These are phyloP conservation scores for Xylaria cubensis DNA, from an alignment of 495 filamentous ascomycete species.

Conservation along the genomic window DNA sequence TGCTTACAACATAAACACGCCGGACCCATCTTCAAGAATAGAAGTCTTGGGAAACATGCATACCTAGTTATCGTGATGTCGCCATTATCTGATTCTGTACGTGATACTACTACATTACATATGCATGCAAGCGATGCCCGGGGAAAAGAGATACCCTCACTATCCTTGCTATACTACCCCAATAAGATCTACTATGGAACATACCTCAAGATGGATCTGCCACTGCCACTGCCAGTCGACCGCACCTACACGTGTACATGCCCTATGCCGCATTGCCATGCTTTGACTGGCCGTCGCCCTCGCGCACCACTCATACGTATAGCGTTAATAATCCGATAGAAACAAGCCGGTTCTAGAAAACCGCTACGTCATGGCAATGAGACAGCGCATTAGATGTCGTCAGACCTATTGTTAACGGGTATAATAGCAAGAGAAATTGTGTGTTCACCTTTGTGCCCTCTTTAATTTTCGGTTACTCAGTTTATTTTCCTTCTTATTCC, in stretches of 20 bases:
- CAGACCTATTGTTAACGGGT: not conserved
- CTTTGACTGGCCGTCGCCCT: conserved; percentile 3
- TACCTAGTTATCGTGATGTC: not conserved
- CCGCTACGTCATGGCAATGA: conserved; percentile 14
- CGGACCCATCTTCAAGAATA: not conserved
- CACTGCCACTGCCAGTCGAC: not conserved
- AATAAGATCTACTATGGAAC: conserved; percentile 9
- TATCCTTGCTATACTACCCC: conserved; percentile 13
- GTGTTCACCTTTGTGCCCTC: not conserved
- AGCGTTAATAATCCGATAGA: not conserved
- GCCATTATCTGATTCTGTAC: not conserved
- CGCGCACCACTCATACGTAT: conserved; percentile 9
- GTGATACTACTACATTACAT: conserved; percentile 13
- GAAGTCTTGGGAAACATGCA: not conserved
- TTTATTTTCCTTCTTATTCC: not conserved
- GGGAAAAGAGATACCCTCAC: not conserved
- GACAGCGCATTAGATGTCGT: conserved; percentile 1
- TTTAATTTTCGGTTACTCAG: not conserved
- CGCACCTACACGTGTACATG: not conserved
- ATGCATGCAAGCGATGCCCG: not conserved
- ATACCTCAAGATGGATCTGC: not conserved
- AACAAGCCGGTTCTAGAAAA: not conserved
- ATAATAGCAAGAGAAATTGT: not conserved
- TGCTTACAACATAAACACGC: not conserved
- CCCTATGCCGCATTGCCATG: not conserved